Evolutionary conservation across 2,329 filamentous ascomycete species (phyloP).

Genomic region (Cladosporium sphaerospermum): DNA sequence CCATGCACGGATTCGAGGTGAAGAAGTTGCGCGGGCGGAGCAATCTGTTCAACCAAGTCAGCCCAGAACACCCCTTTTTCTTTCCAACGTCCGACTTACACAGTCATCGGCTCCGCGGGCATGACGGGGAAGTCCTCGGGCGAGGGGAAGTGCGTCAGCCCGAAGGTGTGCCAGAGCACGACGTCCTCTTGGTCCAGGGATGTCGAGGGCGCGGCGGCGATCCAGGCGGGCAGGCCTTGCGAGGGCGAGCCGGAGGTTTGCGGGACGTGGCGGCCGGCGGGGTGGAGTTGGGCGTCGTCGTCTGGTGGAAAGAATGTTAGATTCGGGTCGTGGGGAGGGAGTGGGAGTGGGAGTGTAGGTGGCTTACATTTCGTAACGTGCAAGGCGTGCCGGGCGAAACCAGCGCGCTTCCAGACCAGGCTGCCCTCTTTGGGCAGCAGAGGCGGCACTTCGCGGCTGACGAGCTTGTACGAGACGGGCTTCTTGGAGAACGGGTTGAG

Average conservation of each 20-base stretch:
- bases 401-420: constrained; percentile 82
- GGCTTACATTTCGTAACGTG: constrained; percentile 80
- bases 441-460: constrained; percentile 73
- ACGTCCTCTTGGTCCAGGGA: constrained; percentile 75
- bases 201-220: constrained; percentile 59
- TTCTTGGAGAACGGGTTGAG: constrained; percentile 83
- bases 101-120: constrained; percentile 61
- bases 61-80: no score
- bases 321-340: no score
- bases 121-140: constrained; percentile 92
- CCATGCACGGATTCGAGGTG: constrained; percentile 67
- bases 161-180: constrained; percentile 92
- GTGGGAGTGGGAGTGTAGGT: not conserved
- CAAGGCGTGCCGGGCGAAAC: constrained; percentile 78
- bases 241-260: constrained; percentile 79
- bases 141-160: constrained; percentile 79
- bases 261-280: constrained; percentile 79
- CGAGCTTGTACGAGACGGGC: constrained; percentile 80
- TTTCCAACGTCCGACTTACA: not conserved
- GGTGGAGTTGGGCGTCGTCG: constrained; percentile 73
- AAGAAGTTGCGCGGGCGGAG: constrained; percentile 81
- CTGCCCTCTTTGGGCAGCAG: constrained; percentile 75
- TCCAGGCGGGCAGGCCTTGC: constrained; percentile 67
- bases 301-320: constrained; percentile 43
- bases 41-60: constrained; percentile 33